A percentile compares a stretch with the other conserved stretches of the same genome.
Conservation (phyloP, 73 alveolate genomes). For the Breviolum minutum region DNA sequence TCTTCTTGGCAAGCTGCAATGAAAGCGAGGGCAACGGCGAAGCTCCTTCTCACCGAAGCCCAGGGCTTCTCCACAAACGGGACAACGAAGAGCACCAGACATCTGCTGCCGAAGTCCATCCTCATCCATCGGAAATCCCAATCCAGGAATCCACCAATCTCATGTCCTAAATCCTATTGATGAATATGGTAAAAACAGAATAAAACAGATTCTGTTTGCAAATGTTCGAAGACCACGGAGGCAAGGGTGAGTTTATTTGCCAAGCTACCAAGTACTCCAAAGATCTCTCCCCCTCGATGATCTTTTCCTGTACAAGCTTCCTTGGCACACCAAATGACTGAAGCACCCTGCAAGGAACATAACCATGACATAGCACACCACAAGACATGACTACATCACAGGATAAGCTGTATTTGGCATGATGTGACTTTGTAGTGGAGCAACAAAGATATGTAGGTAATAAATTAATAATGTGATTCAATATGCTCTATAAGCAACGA, state of each 20-base stretch:
- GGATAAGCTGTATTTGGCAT: too few relatives aligned
- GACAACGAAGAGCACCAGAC: slow-evolving; percentile 76
- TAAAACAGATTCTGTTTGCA: background rate
- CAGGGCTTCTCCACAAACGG: slow-evolving; percentile 51
- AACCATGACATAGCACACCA: too few relatives aligned
- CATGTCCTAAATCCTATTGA: background rate
- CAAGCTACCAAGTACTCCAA: slow-evolving; percentile 74
- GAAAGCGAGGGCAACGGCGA: slow-evolving; percentile 80
- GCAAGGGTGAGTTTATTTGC: background rate
- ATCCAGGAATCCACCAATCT: background rate
- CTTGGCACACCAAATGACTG: background rate
- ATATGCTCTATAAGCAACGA: too few relatives aligned
- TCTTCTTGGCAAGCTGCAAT: background rate
- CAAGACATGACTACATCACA: too few relatives aligned
- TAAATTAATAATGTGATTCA: too few relatives aligned
- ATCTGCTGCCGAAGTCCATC: slow-evolving; percentile 81
- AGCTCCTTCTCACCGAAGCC: slow-evolving; percentile 25
- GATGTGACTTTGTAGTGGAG: too few relatives aligned
- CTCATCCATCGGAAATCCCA: background rate
- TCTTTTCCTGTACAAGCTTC: slow-evolving; percentile 79
- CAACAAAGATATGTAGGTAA: too few relatives aligned
- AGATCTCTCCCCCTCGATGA: slow-evolving; percentile 60
- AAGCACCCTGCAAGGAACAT: too few relatives aligned
- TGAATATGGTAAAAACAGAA: background rate
- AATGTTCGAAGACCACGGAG: background rate